Percentiles rank a stretch among this genome's conserved stretches.
phyloP scores from a whole-genome alignment of 495 filamentous ascomycete genomes.

The Collariella sp. region DNA sequence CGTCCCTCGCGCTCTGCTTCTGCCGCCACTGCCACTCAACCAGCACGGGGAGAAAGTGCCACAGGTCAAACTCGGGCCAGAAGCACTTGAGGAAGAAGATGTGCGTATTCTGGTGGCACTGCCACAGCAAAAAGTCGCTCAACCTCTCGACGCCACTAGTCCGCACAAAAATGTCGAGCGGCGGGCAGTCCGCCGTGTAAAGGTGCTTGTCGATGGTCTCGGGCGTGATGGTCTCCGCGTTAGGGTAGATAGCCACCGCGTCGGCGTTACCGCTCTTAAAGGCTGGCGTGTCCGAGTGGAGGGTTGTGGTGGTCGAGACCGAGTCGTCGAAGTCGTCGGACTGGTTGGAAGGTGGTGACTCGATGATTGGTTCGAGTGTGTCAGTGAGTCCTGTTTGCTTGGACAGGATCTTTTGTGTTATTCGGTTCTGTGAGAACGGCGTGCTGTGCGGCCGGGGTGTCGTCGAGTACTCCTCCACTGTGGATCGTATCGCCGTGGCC shows the following conservation, averaged over 20 bases:
- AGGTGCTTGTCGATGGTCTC: conserved; percentile 70
- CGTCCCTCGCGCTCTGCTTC: conserved; percentile 43
- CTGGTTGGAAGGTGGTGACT: conserved; percentile 25
- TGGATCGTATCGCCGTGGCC: conserved; percentile 77
- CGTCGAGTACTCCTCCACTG: conserved; percentile 72
- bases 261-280: conserved; percentile 16
- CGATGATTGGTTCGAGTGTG: conserved; percentile 39
- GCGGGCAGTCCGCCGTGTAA: conserved; percentile 75
- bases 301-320: conserved; percentile 42
- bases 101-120: conserved; percentile 84
- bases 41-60: conserved; percentile 86
- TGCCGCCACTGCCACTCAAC: conserved; percentile 81
- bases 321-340: conserved; percentile 46
- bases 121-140: conserved; percentile 98
- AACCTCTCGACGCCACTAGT: conserved; percentile 87
- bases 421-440: conserved; percentile 77
- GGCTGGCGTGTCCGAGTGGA: conserved; percentile 44
- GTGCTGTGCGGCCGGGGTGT: conserved; percentile 53
- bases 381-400: conserved; percentile 42
- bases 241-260: conserved; percentile 30
- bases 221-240: conserved; percentile 80
- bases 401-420: conserved; percentile 71
- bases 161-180: conserved; percentile 78
- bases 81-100: conserved; percentile 86
- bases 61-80: conserved; percentile 95